Conservation (phyloP, 2,329 filamentous ascomycete species). For the Cadophora luteo-olivacea region DNA sequence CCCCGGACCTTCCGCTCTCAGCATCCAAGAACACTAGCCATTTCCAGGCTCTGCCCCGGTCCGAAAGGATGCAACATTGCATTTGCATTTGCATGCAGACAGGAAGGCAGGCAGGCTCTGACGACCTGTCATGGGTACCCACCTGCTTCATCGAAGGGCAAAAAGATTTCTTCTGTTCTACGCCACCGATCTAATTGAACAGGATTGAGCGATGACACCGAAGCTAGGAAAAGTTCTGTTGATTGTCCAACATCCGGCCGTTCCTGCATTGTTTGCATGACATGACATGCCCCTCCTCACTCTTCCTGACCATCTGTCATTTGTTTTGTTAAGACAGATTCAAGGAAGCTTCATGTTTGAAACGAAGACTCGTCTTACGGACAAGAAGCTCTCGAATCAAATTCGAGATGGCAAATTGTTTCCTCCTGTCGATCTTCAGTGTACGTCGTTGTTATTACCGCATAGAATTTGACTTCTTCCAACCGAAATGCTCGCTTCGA, state of each 20-base stretch:
- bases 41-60: conserved; percentile 5
- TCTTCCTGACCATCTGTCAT: background rate
- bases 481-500: conserved; percentile 9
- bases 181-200: conserved; percentile 2
- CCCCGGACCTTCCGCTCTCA: conserved; percentile 10
- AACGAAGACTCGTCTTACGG: background rate
- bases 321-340: background rate
- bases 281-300: background rate
- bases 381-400: background rate
- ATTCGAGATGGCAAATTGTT: background rate
- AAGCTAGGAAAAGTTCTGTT: background rate
- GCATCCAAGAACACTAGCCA: background rate
- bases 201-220: background rate
- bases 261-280: conserved; percentile 4
- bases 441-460: too few relatives aligned
- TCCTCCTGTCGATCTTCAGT: background rate
- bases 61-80: conserved; percentile 18
- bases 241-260: background rate
- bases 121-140: background rate
- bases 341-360: background rate
- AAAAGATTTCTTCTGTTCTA: background rate
- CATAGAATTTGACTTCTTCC: background rate
- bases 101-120: background rate
- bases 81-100: background rate
- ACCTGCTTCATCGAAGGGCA: background rate